These are phyloP conservation scores for Plasmodium gonderi DNA, from an alignment of 169 alveolate species.

Conservation along the genomic window DNA sequence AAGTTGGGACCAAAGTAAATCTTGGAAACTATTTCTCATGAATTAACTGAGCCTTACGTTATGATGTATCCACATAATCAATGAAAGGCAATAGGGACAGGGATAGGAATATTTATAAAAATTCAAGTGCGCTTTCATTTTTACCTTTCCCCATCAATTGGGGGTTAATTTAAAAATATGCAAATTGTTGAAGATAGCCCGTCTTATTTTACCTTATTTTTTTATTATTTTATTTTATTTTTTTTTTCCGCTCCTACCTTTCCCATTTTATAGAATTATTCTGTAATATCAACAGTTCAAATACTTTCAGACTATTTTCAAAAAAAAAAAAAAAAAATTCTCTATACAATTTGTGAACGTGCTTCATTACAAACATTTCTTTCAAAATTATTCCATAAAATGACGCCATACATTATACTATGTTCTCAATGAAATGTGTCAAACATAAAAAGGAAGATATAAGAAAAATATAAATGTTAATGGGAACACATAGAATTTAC, in stretches of 20 bases:
- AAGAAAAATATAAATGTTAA: neutral
- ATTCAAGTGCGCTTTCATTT: no score
- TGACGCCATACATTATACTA: no score
- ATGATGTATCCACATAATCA: neutral
- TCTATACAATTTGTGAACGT: neutral
- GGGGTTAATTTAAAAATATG: neutral
- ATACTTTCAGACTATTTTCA: neutral
- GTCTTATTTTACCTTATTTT: neutral
- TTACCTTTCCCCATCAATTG: neutral
- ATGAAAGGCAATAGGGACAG: neutral
- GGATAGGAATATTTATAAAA: no score
- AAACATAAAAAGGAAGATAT: neutral
- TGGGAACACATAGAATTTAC: conserved; percentile 18
- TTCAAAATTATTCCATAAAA: neutral
- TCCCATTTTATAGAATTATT: neutral
- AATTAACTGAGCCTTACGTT: neutral
- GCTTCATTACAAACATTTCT: neutral
- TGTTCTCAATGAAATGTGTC: no score
- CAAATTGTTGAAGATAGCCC: neutral
- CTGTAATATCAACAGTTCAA: neutral
- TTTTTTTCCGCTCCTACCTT: neutral
- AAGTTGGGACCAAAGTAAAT: neutral
- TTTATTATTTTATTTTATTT: neutral
- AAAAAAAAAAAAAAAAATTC: neutral
- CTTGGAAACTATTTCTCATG: neutral